Base-by-base conservation (phyloP, 495 filamentous ascomycete species). In the Staphylotrichum tortipilum region DNA sequence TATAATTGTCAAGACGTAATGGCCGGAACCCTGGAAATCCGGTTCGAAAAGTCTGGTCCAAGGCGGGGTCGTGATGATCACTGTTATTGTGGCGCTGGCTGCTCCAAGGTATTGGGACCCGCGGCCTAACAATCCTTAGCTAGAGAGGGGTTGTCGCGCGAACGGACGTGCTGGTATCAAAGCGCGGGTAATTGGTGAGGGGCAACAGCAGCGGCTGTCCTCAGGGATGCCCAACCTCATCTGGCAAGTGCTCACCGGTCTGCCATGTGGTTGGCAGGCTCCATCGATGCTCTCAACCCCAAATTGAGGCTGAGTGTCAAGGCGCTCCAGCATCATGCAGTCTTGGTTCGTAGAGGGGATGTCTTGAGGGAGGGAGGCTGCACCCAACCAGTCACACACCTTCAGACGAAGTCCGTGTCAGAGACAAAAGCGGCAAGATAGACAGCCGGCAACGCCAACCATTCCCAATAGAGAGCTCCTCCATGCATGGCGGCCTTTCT, bases 21-120 rank as follows among this genome's bases (percentile, higher is more conserved):
- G 49, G 30, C 31, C 23, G 30, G 36, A 41, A 44, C 37, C 26
- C 31, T 45, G 40, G 34, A 22, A 42, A 30, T 24, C 24, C 36
- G 45, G 46, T 28, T 47, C 59, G 37, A 53, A 14, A 11, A 52
- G 46, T 52, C 52, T 46, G 39, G 18, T 35, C 40, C 18, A 3
- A 26, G 19, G 54, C 45, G 58, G 54, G 54, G 54, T 46, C 19
- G 37, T 17, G 57, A 47, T 54, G 47, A 26, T 47, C 22, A 22
- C 10, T 54, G 47, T 51, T 56, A 42, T 34, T 30, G 50, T 29
- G 29, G 33, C 28, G 45, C 18, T 37, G 3, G 39, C 26, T 33
- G 34, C 23, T n/a, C 51, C 51, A 44, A 33, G 38, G 42, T 36
- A 10, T 15, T 54, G 49, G 44, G 41, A 26, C 54, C 21, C 3